phyloP scores from a whole-genome alignment of 2,329 filamentous ascomycete genomes.

The Elsinoe australis region DNA sequence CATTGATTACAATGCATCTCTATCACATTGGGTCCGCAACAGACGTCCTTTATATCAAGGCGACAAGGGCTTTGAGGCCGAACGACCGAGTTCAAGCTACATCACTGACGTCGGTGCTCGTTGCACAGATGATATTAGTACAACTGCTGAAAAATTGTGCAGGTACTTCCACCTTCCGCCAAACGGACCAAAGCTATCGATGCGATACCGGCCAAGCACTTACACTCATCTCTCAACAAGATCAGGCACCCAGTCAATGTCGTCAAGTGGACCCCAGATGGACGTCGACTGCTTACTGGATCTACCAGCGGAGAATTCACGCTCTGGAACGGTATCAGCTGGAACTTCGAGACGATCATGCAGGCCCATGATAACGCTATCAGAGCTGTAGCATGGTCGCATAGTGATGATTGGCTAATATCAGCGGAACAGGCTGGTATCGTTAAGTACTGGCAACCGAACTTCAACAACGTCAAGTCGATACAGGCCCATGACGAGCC shows the following conservation, averaged over 20 bases:
- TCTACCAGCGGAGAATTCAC: constrained; percentile 97
- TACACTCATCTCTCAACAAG: constrained; percentile 98
- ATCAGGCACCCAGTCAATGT: constrained; percentile 97
- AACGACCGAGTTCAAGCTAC: constrained; percentile 81
- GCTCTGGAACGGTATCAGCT: constrained; percentile 95
- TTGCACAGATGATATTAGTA: background rate
- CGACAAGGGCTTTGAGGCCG: constrained; percentile 63
- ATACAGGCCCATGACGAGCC: constrained; percentile 86
- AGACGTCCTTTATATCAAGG: constrained; percentile 69
- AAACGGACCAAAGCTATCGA: constrained; percentile 68
- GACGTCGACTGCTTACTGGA: constrained; percentile 80
- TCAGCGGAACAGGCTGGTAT: constrained; percentile 92
- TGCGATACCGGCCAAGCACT: constrained; percentile 84
- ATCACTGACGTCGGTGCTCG: constrained; percentile 66
- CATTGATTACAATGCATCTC: constrained; percentile 85
- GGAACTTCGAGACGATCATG: constrained; percentile 99
- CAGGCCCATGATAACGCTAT: constrained; percentile 89
- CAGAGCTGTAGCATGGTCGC: constrained; percentile 75
- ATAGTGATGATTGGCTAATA: constrained; percentile 93
- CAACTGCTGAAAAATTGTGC: constrained; percentile 18
- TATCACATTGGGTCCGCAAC: constrained; percentile 85
- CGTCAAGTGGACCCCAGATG: constrained; percentile 95
- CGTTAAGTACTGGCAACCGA: constrained; percentile 98
- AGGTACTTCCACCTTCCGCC: constrained; percentile 83
- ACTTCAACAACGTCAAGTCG: constrained; percentile 97